phyloP scores from a whole-genome alignment of 2,329 filamentous ascomycete species.

The Verticillium klebahnii region DNA sequence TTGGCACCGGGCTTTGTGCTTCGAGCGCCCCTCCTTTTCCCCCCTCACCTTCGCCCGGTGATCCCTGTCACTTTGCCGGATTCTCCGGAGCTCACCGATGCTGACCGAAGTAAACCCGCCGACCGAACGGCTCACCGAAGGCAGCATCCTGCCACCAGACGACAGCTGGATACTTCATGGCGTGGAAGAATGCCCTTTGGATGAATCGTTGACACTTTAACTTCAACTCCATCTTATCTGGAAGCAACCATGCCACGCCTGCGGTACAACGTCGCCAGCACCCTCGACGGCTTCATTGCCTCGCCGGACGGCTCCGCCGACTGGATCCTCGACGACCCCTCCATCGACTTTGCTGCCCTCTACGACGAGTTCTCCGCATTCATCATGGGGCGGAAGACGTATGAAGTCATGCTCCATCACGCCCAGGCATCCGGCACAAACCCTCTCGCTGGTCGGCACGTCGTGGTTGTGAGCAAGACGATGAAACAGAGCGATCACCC shows the following conservation, averaged over 20 bases:
- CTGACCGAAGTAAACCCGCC: neutral
- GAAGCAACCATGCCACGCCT: constrained; percentile 8
- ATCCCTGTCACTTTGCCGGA: neutral
- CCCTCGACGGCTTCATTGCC: constrained; percentile 30
- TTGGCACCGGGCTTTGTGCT: neutral
- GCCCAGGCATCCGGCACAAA: constrained; percentile 10
- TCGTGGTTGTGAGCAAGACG: constrained; percentile 23
- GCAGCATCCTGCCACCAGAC: neutral
- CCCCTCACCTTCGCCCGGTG: neutral
- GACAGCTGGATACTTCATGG: no score
- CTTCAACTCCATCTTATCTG: no score
- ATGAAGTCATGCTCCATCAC: constrained; percentile 19
- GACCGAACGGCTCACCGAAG: neutral
- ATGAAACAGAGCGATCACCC: constrained; percentile 6
- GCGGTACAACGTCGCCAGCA: constrained; percentile 27
- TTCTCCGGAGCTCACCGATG: neutral
- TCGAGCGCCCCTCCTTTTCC: neutral
- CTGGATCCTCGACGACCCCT: constrained; percentile 25
- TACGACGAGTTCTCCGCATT: constrained; percentile 25
- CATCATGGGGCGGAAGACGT: constrained; percentile 30
- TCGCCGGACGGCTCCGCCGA: constrained; percentile 19
- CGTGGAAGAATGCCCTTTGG: no score
- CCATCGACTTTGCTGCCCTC: constrained; percentile 25
- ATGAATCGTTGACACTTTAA: neutral
- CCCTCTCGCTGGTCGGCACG: constrained; percentile 13